These are phyloP conservation scores for Plicaturopsis crispa DNA, from an alignment of 768 basidiomycete species.

Conservation along the genomic window DNA sequence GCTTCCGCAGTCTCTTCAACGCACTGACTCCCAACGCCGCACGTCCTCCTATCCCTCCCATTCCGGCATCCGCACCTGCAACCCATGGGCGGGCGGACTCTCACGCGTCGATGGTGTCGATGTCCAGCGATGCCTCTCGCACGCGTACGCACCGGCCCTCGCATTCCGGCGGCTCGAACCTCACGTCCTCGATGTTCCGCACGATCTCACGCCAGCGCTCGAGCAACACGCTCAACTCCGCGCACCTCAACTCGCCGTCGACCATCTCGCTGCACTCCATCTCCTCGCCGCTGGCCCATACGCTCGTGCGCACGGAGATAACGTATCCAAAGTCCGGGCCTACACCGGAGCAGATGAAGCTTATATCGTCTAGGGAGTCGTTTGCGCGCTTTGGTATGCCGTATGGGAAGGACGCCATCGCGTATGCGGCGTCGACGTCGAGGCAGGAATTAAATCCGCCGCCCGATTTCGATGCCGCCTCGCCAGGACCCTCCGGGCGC, in stretches of 20 bases:
- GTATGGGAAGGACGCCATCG: slow-evolving; percentile 68
- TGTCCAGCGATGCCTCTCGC: slow-evolving; percentile 14
- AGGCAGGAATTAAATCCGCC: slow-evolving; percentile 29
- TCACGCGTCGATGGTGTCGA: slow-evolving; percentile 4
- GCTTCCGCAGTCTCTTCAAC: slow-evolving; percentile 39
- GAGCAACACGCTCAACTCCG: slow-evolving; percentile 28
- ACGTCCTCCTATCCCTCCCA: slow-evolving; percentile 16
- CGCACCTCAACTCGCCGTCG: slow-evolving; percentile 54
- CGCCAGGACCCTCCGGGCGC: neutral
- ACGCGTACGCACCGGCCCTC: slow-evolving; percentile 28
- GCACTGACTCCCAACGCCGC: slow-evolving; percentile 24
- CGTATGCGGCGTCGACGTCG: slow-evolving; percentile 47
- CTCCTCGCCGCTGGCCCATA: slow-evolving; percentile 71
- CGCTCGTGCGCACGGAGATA: slow-evolving; percentile 52
- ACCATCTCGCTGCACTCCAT: slow-evolving; percentile 68
- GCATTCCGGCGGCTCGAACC: slow-evolving; percentile 26
- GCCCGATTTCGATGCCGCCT: slow-evolving; percentile 39
- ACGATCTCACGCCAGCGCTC: slow-evolving; percentile 42
- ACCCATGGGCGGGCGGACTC: neutral
- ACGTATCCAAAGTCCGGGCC: slow-evolving; percentile 34
- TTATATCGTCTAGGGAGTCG: slow-evolving; percentile 62
- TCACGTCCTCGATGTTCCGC: slow-evolving; percentile 33
- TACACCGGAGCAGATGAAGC: slow-evolving; percentile 49
- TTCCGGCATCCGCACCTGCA: slow-evolving; percentile 13
- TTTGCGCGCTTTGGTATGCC: slow-evolving; percentile 68